Base-by-base conservation (phyloP, 202 grass and related monocot species). In the Schoenoplectus tabernaemontani region DNA sequence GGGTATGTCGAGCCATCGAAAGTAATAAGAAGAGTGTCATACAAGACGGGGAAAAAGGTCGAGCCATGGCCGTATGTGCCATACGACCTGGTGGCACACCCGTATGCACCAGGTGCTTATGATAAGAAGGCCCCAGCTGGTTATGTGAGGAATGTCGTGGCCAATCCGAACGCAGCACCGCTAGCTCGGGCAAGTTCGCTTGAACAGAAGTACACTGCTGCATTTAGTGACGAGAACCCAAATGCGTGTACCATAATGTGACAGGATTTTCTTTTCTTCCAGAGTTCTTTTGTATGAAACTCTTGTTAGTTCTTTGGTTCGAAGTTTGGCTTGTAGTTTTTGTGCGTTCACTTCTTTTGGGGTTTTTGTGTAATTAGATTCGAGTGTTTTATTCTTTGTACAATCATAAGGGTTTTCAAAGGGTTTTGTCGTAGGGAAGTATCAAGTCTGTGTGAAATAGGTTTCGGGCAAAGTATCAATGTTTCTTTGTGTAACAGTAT, bases 181-280 rank as follows among this genome's bases (percentile, higher is more conserved):
- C 82, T 88, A 12, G 82, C 78, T 3, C 77, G 86, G 28, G 86
- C 82, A 13, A 82, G 77, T 66, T 88, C 86, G 7, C 63, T 65
- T 5, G 86, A 85, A 51, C 19, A 82, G 67, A 88, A 78, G 69
- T 88, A 88, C 58, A 61, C 82, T 2, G 15, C 28, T 11, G 71
- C 82, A 5, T 88, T 88, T 75, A 88, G 86, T 66, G 86, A 88
- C 67, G 86, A 88, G 2, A 88, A 88, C 42, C 81, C 85, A 42
- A 87, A 84, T 70, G 82, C 81, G 13, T 87, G 85, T 56, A 19
- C 53, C 1, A 66, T 87, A 0, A 87, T 87, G 81, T 87, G 73
- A 82, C 23, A 28, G 6, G 17, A 3, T 60, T 59, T 59, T 9
- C n/a, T n/a, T 7, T 24, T 19, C 26, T 3, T 13, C 20, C 60